phyloP scores from a whole-genome alignment of 208 protist genomes.

The Trypanosomatidae sp. region DNA sequence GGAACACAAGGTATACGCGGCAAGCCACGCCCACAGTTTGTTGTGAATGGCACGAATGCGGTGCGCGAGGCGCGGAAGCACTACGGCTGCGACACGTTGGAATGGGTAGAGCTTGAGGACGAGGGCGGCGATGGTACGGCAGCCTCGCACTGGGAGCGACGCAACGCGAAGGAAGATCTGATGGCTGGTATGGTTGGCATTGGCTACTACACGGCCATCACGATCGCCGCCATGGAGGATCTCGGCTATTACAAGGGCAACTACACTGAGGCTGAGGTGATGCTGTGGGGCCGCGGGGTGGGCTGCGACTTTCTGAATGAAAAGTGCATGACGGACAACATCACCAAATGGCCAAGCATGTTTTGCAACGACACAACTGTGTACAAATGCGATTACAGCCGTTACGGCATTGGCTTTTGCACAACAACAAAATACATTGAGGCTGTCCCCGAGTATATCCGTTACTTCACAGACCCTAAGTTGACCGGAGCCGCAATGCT shows the following conservation, averaged over 20 bases:
- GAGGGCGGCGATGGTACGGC: slow-evolving; percentile 19
- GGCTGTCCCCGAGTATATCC: slow-evolving; percentile 9
- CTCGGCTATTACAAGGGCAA: slow-evolving; percentile 66
- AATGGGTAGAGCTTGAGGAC: slow-evolving; percentile 67
- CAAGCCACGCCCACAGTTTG: slow-evolving; percentile 8
- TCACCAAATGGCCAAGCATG: slow-evolving; percentile 23
- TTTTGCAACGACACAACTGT: slow-evolving; percentile 12
- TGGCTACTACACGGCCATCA: slow-evolving; percentile 56
- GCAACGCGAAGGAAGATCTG: slow-evolving; percentile 67
- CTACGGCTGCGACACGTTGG: slow-evolving; percentile 42
- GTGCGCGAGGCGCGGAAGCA: slow-evolving; percentile 20
- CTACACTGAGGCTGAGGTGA: slow-evolving; percentile 40
- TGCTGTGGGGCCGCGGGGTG: slow-evolving; percentile 47
- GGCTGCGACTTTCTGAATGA: slow-evolving; percentile 39
- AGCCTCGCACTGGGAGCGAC: slow-evolving; percentile 77
- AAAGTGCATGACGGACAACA: slow-evolving; percentile 19
- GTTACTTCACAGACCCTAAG: slow-evolving; percentile 17
- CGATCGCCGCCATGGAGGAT: slow-evolving; percentile 71
- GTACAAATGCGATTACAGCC: slow-evolving; percentile 14
- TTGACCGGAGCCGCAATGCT: slow-evolving; percentile 6
- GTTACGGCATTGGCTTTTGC: slow-evolving; percentile 13
- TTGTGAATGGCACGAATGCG: slow-evolving; percentile 18
- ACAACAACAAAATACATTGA: neutral
- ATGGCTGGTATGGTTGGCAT: slow-evolving; percentile 29
- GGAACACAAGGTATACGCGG: slow-evolving; percentile 13